Evolutionary conservation across 2,329 filamentous ascomycete species (phyloP).

Genomic region (Fusarium sp.): DNA sequence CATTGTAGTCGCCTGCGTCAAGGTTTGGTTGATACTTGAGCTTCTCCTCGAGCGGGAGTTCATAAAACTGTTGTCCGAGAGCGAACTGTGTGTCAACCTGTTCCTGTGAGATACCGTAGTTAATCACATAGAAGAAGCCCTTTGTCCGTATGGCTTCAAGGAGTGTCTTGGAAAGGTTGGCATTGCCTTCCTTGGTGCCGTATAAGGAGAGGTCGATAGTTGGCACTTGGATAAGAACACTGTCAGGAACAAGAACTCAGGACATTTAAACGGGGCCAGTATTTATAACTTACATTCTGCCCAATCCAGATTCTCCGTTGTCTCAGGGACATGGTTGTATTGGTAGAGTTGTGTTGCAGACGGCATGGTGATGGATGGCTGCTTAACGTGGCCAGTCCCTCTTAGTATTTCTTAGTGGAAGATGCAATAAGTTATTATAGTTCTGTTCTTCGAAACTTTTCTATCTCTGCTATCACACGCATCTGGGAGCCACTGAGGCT

Average conservation of each 20-base stretch:
- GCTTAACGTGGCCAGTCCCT: too few relatives aligned
- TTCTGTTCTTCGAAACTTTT: too few relatives aligned
- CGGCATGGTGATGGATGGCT: too few relatives aligned
- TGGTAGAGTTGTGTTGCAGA: background rate
- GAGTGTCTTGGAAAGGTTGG: constrained; percentile 43
- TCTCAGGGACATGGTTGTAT: constrained; percentile 51
- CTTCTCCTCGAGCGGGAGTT: constrained; percentile 68
- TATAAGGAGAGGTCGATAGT: constrained; percentile 51
- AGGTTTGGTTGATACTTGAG: constrained; percentile 63
- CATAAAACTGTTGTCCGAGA: constrained; percentile 64
- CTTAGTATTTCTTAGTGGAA: too few relatives aligned
- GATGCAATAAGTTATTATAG: too few relatives aligned
- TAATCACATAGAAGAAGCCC: constrained; percentile 57
- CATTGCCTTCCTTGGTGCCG: constrained; percentile 47
- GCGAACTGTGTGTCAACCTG: constrained; percentile 69
- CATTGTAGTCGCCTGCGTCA: constrained; percentile 66
- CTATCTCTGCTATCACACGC: too few relatives aligned
- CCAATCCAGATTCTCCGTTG: constrained; percentile 52
- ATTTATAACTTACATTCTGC: constrained; percentile 48
- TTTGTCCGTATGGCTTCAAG: constrained; percentile 51
- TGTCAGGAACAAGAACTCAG: too few relatives aligned
- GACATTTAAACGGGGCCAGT: too few relatives aligned
- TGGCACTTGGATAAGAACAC: constrained; percentile 40
- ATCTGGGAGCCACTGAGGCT: too few relatives aligned
- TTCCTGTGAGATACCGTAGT: constrained; percentile 69